Percentiles rank a stretch among this genome's conserved stretches.
Conservation (phyloP, 225 moss, liverwort and hornwort genomes). For the Takakia lepidozioides region DNA sequence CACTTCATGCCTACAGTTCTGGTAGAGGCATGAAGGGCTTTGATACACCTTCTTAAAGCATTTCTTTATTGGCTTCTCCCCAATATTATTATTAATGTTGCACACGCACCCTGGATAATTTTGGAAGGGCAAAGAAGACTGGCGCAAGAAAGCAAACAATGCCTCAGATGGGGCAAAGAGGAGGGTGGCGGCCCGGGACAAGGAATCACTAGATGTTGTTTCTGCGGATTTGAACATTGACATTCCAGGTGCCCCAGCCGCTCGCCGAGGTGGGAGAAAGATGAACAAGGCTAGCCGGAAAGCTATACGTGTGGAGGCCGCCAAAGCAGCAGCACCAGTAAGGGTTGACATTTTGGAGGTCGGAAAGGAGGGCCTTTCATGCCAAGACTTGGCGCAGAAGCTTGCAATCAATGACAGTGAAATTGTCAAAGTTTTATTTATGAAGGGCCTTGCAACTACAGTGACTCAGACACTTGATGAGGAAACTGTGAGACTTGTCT, state of each 20-base stretch:
- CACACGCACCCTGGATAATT: no score
- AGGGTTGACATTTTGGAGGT: slow-evolving; percentile 90
- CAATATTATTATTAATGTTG: no score
- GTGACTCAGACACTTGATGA: slow-evolving; percentile 96
- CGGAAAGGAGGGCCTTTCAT: slow-evolving; percentile 77
- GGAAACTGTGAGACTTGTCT: slow-evolving; percentile 83
- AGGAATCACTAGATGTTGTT: slow-evolving; percentile 47
- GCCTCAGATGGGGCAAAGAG: slow-evolving; percentile 78
- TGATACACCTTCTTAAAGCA: no score
- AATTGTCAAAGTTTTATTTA: slow-evolving; percentile 84
- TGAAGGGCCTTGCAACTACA: slow-evolving; percentile 90
- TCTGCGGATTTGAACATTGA: slow-evolving; percentile 39
- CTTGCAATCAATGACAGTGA: slow-evolving; percentile 95
- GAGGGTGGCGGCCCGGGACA: slow-evolving; percentile 57
- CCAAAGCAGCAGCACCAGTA: slow-evolving; percentile 90
- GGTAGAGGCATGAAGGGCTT: no score
- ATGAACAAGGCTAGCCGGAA: slow-evolving; percentile 93
- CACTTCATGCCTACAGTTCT: no score
- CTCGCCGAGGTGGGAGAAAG: slow-evolving; percentile 68
- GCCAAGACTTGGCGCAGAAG: slow-evolving; percentile 79
- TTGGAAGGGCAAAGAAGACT: slow-evolving; percentile 88
- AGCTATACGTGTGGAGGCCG: slow-evolving; percentile 75
- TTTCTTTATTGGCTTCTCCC: no score
- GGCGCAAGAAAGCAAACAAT: slow-evolving; percentile 76
- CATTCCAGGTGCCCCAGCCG: slow-evolving; percentile 38